These are phyloP conservation scores for Silene uniflora DNA, from an alignment of 148 eudicot genomes.

Conservation along the genomic window DNA sequence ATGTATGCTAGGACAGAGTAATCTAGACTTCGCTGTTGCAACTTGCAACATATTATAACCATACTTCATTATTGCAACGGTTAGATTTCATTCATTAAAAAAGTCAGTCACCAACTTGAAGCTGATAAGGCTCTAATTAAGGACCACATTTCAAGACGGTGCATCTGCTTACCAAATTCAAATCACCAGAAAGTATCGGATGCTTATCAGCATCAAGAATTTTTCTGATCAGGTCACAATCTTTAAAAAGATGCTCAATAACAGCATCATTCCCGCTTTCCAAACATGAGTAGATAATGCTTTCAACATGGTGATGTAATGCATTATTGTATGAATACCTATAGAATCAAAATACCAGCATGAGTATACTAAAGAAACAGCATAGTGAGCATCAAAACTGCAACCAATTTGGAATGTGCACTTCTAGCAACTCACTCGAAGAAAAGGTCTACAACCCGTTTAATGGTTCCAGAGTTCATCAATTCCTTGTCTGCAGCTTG, in stretches of 20 bases:
- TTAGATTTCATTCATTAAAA: background rate
- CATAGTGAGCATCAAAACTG: background rate
- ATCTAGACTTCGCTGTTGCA: background rate
- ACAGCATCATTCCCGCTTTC: slow-evolving; percentile 62
- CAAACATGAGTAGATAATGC: slow-evolving; percentile 75
- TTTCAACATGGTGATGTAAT: slow-evolving; percentile 95
- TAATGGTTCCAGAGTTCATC: slow-evolving; percentile 82
- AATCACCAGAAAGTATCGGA: slow-evolving; percentile 50
- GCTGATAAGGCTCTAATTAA: background rate
- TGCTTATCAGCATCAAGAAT: slow-evolving; percentile 67
- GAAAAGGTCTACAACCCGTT: slow-evolving; percentile 69
- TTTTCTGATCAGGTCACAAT: slow-evolving; percentile 60
- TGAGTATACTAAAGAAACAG: slow-evolving; percentile 7
- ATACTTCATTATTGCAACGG: background rate
- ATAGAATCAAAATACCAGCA: slow-evolving; percentile 24
- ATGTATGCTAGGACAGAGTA: background rate
- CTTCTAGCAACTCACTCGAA: slow-evolving; percentile 65
- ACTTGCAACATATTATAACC: background rate
- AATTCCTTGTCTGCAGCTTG: slow-evolving; percentile 81
- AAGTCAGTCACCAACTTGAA: background rate
- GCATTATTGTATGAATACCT: slow-evolving; percentile 95
- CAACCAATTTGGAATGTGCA: background rate
- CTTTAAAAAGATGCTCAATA: slow-evolving; percentile 60
- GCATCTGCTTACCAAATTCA: slow-evolving; percentile 41
- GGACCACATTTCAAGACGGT: background rate